Evolutionary conservation across 2,329 filamentous ascomycete genomes (phyloP).

Genomic region (Chlorencoelia australis): DNA sequence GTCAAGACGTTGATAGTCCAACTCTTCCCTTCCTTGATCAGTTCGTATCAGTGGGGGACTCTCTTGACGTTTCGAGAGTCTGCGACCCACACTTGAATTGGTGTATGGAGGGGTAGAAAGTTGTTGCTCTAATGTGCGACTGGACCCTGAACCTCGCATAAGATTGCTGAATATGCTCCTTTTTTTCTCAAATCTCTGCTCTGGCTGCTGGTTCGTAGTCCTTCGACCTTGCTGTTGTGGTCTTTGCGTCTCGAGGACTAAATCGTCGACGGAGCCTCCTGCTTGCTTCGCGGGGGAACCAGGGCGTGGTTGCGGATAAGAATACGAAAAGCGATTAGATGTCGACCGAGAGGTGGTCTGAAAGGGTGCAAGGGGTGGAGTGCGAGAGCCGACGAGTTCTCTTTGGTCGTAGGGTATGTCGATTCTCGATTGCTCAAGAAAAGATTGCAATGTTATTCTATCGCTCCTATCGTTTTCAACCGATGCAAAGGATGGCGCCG

Average conservation of each 20-base stretch:
- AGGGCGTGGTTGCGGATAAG: conserved; percentile 15
- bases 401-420: not conserved
- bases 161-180: conserved; percentile 24
- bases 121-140: conserved; percentile 18
- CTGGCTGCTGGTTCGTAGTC: conserved; percentile 12
- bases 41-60: conserved; percentile 34
- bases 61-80: conserved; percentile 48
- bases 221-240: conserved; percentile 14
- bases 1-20: conserved; percentile 30
- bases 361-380: no score
- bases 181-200: conserved; percentile 22
- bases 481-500: no score
- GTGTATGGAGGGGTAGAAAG: conserved; percentile 9
- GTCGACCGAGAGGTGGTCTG: conserved; percentile 19
- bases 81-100: conserved; percentile 39
- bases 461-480: no score
- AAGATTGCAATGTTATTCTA: no score
- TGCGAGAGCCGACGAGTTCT: conserved; percentile 5
- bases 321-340: conserved; percentile 19
- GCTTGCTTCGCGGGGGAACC: conserved; percentile 9
- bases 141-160: conserved; percentile 19
- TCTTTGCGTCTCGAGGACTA: conserved; percentile 16
- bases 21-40: conserved; percentile 28
- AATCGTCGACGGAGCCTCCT: conserved; percentile 21
- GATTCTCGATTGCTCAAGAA: not conserved